Base-by-base conservation (phyloP, 129 eudicot species). In the Deinandra increscens region DNA sequence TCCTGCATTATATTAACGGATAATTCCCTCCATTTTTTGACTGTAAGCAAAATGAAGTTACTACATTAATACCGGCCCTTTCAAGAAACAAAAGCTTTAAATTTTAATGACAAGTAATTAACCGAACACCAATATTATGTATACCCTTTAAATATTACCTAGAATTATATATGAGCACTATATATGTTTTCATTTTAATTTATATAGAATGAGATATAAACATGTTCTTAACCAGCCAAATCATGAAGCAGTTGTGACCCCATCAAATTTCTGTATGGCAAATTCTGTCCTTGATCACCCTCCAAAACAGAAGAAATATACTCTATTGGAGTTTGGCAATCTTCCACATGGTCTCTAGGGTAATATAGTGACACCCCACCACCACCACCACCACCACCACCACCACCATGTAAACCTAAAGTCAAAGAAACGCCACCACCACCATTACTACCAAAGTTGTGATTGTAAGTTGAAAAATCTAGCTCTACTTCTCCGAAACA, bases 231-330 rank as follows among this genome's bases (percentile, higher is more conserved):
- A 12, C 95, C 95, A 50, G 97, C 93, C 80, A 89, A 77, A 72
- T 94, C 99, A 87, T 87, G 97, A 46, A 94, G 96, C 68, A 94
- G 60, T 75, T 94, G 99, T 54, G 96, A 97, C 71, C 97, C 99
- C 99, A 90, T 90, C 79, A 94, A 77, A 80, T 85, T 90, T 79
- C 96, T 80, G 11, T 87, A 90, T 0, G 93, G 99, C 84, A 90
- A 72, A 64, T 80, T 87, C 69, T 87, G 97, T 71, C 76, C 83
- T 80, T 79, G 79, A 79, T 90, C 97, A 26, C 85, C 86, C 44
- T 90, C 99, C 85, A 94, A 70, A 39, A 94, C 84, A 2, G 97
- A 87, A 26, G 99, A 94, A n/a, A n/a, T n/a, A 78, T 88, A 88
- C 43, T 82, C 88, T 26, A 81, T 90, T n/a, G 80, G 88, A 38